Evolutionary conservation across 2,329 filamentous ascomycete species (phyloP).

Genomic region (Lasiodiplodia theobromae): DNA sequence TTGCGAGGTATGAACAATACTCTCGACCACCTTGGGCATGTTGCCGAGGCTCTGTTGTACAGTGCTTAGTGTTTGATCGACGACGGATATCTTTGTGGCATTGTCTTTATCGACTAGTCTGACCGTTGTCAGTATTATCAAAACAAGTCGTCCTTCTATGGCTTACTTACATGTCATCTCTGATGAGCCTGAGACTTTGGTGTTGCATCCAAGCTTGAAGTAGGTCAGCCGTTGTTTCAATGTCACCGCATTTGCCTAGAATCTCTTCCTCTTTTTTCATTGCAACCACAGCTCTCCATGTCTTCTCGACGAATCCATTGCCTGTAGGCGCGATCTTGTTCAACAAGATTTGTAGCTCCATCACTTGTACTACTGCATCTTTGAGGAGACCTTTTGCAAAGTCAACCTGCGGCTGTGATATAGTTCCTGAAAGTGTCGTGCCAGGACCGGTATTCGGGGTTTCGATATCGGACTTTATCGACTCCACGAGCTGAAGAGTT

Average conservation of each 20-base stretch:
- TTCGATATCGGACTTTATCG: not conserved
- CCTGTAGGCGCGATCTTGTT: not conserved
- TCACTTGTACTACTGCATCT: not conserved
- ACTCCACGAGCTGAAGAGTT: not conserved
- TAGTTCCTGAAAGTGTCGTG: not conserved
- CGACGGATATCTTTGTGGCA: not conserved
- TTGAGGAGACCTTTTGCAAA: not conserved
- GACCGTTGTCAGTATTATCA: not conserved
- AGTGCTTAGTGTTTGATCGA: not conserved
- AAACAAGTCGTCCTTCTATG: rapidly evolving
- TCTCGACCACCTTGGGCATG: not conserved
- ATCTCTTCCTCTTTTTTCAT: constrained; percentile 6
- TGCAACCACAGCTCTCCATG: not conserved
- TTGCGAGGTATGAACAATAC: not conserved
- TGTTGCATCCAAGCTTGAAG: not conserved
- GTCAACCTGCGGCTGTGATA: not conserved
- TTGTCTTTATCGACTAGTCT: not conserved
- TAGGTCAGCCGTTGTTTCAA: not conserved
- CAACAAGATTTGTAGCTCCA: not conserved
- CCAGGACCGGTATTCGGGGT: not conserved
- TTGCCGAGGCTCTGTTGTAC: not conserved
- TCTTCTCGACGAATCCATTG: not conserved
- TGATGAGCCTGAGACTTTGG: not conserved
- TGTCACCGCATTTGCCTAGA: not conserved
- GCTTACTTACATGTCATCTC: not conserved